Evolutionary conservation across 2,329 filamentous ascomycete species (phyloP), one percentile per base, ranked within the genome.

Genomic region (Ophiocordyceps camponoti-leonardi): DNA sequence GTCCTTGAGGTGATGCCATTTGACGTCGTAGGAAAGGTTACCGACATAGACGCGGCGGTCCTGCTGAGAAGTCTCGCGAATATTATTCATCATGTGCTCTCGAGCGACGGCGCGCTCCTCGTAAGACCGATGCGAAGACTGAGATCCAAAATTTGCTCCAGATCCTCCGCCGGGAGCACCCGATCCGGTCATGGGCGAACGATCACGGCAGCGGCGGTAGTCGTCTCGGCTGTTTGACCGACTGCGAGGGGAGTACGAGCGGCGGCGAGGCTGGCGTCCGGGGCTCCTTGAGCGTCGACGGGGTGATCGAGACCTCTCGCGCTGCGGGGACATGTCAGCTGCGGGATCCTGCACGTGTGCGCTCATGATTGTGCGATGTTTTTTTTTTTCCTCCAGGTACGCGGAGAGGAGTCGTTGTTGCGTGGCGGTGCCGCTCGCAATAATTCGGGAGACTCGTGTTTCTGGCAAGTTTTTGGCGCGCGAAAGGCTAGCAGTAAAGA

Each of bases 1-100:
- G 72, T 98, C 92, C 73, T 98, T 98, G 51, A 98, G 79, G 61
- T 96, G 92, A 72, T 96, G 90, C 92, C 92, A 98, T 73, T 98
- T 98, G 65, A 98, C 92, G 73, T 98, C 92, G 72, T 98, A 98
- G 44, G 88, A 92, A 56, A 98, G 76, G 64, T 98, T 98, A 67
- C 92, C 92, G 63, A 98, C 92, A 65, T 98, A 98, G 77, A 98
- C 92, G 54, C 92, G 88, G 61, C 92, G 90, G 74, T 98, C 92
- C 69, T 98, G 92, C 65, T 96, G 92, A 50, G 92, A 96, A 42
- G 85, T 83, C 61, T 96, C 92, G 61, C 87, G 82, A 57, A 95
- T 82, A 61, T 79, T 87, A 67, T 80, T 83, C 86, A 96, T 93
- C 86, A 94, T 95, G 64, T 87, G 82, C 67, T 94, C 87, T 67